Percentiles rank a stretch among this genome's conserved stretches.
These are phyloP conservation scores for Ustilago lituana DNA, from an alignment of 1,284 basidiomycete species.

Conservation along the genomic window DNA sequence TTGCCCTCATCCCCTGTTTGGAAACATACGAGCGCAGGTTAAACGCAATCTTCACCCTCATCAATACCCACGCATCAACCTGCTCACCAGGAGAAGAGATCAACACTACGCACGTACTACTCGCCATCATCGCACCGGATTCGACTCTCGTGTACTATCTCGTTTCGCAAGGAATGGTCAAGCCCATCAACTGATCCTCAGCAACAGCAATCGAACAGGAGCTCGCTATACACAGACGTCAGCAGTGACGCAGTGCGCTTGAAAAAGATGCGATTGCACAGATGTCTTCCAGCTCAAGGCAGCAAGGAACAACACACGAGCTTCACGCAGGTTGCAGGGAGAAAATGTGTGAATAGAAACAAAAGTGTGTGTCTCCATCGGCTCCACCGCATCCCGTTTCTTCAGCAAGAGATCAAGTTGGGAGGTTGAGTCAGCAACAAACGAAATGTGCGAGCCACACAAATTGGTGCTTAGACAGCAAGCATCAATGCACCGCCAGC, in stretches of 20 bases:
- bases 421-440: too few relatives aligned
- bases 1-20: neutral
- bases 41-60: constrained; percentile 30
- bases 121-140: constrained; percentile 62
- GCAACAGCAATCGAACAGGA: neutral
- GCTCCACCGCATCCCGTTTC: too few relatives aligned
- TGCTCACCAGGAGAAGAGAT: constrained; percentile 7
- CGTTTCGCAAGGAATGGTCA: constrained; percentile 60
- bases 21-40: constrained; percentile 18
- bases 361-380: too few relatives aligned
- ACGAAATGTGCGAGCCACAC: too few relatives aligned
- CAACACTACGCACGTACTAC: constrained; percentile 45
- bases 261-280: too few relatives aligned
- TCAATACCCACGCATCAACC: constrained; percentile 20
- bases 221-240: neutral
- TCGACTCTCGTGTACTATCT: constrained; percentile 64
- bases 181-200: constrained; percentile 57
- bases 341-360: too few relatives aligned
- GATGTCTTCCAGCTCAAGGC: too few relatives aligned
- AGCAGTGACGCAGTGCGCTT: too few relatives aligned
- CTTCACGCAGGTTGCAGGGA: too few relatives aligned
- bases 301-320: too few relatives aligned
- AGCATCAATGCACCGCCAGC: constrained; percentile 27
- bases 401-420: too few relatives aligned
- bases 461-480: constrained; percentile 17